Base-by-base conservation (phyloP, 2,329 filamentous ascomycete species). In the Lasiodiplodia citricola region DNA sequence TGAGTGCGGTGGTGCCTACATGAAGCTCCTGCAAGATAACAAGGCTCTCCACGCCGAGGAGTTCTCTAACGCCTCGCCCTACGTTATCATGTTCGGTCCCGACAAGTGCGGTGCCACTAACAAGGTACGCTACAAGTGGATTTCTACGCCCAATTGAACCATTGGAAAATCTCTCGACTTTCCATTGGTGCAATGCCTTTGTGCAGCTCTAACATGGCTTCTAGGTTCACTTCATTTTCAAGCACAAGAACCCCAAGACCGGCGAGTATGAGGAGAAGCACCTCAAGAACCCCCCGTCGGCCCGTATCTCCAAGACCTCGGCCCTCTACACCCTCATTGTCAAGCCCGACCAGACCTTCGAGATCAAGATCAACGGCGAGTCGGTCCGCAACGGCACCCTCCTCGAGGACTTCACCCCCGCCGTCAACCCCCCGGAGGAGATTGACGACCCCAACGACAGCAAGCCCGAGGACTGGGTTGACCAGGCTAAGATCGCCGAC, bases 221-320 rank as follows among this genome's bases (percentile, higher is more conserved):
- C 44, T 65, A 88, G 86, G 88, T 91, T 70, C 88, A 91, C 83
- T 97, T 99, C 86, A 99, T 99, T 83, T 97, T 99, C 90, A 96
- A 96, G 85, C 96, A 99, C 92, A 99, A 98, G 92, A 99, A 98
- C 90, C 96, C 96, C 80, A 97, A 97, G 92, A 97, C 94, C 57
- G 95, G 95, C 86, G 93, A 97, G 84, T 99, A 99, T 79, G 95
- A 99, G 88, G 96, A 99, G 92, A 99, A 99, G 91, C 96, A 99
- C 85, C 88, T 99, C 72, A 90, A 88, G 80, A 88, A 87, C 76
- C 91, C 95, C 73, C 94, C 96, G 71, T 87, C 91, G 70, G 94
- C 94, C 79, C 92, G 91, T 80, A 96, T 97, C 77, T 87, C 90
- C 85, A 98, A 97, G 90, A 91, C 93, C 72, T 92, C 92, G 72